Conservation (phyloP, 495 filamentous ascomycete species). For the Thermothielavioides terrestris region DNA sequence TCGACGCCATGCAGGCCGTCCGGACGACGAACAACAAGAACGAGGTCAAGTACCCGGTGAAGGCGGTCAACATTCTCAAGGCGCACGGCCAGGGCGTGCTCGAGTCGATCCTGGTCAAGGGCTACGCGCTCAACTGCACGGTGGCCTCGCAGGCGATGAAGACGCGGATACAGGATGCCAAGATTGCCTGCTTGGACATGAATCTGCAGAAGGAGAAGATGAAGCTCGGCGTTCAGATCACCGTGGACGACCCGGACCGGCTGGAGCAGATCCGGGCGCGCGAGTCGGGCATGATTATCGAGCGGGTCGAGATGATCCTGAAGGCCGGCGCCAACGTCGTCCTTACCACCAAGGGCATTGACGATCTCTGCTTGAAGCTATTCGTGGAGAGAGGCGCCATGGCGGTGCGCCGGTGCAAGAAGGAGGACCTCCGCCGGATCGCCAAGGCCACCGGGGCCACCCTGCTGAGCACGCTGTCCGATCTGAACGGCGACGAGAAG, state of each 20-base stretch:
- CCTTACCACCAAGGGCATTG: constrained; percentile 96
- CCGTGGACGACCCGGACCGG: constrained; percentile 92
- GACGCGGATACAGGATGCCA: constrained; percentile 84
- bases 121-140: constrained; percentile 97
- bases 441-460: constrained; percentile 94
- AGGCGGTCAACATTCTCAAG: constrained; percentile 97
- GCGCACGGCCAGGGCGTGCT: constrained; percentile 87
- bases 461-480: constrained; percentile 82
- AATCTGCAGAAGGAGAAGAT: constrained; percentile 98
- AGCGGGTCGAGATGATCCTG: constrained; percentile 93
- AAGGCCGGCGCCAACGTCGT: constrained; percentile 96
- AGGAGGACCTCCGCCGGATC: constrained; percentile 94
- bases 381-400: constrained; percentile 95
- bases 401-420: constrained; percentile 95
- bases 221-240: constrained; percentile 98
- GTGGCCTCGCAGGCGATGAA: constrained; percentile 98
- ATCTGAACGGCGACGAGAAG: constrained; percentile 94
- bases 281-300: constrained; percentile 85
- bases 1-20: constrained; percentile 93
- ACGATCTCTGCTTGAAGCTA: constrained; percentile 87
- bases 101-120: constrained; percentile 88
- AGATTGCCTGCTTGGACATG: constrained; percentile 95
- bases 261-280: constrained; percentile 92
- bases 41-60: constrained; percentile 95
- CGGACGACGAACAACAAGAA: constrained; percentile 82